A percentile compares a stretch with the other conserved stretches of the same genome.
These are phyloP conservation scores for Hippophae gyantsensis DNA, from an alignment of 306 rosid genomes.

Conservation along the genomic window DNA sequence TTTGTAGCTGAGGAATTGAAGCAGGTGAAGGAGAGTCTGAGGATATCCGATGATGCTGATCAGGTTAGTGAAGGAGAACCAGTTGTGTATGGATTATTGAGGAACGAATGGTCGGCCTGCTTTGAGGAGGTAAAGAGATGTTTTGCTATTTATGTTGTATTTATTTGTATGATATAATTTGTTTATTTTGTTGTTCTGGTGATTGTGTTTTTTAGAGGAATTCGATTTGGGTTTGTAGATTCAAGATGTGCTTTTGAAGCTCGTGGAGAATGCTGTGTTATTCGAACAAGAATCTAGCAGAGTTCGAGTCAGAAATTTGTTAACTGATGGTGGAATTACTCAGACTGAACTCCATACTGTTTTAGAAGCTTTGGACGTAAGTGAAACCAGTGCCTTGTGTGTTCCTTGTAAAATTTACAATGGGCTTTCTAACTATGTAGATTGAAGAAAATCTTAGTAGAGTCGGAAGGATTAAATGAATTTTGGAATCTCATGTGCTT, in stretches of 20 bases:
- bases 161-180: slow-evolving; percentile 2
- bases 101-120: slow-evolving; percentile 71
- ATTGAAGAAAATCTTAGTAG: too few species aligned
- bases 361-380: slow-evolving; percentile 82
- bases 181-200: slow-evolving; percentile 34
- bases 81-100: slow-evolving; percentile 60
- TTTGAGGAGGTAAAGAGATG: slow-evolving; percentile 64
- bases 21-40: slow-evolving; percentile 49
- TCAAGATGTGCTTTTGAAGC: slow-evolving; percentile 75
- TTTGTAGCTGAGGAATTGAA: slow-evolving; percentile 61
- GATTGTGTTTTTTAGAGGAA: slow-evolving; percentile 69
- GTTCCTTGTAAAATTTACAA: background rate
- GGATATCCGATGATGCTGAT: slow-evolving; percentile 26
- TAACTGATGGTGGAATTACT: slow-evolving; percentile 27
- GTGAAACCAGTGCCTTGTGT: slow-evolving; percentile 20
- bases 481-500: background rate
- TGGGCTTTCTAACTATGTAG: background rate
- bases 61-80: slow-evolving; percentile 47
- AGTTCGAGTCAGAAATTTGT: slow-evolving; percentile 45
- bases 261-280: slow-evolving; percentile 65
- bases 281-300: slow-evolving; percentile 47
- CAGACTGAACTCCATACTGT: slow-evolving; percentile 52
- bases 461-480: too few species aligned
- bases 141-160: background rate
- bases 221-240: slow-evolving; percentile 91